Evolutionary conservation across 805 yeast species (phyloP), one percentile per base, ranked within the genome.

Genomic region (Cyberlindnera meyerae): DNA sequence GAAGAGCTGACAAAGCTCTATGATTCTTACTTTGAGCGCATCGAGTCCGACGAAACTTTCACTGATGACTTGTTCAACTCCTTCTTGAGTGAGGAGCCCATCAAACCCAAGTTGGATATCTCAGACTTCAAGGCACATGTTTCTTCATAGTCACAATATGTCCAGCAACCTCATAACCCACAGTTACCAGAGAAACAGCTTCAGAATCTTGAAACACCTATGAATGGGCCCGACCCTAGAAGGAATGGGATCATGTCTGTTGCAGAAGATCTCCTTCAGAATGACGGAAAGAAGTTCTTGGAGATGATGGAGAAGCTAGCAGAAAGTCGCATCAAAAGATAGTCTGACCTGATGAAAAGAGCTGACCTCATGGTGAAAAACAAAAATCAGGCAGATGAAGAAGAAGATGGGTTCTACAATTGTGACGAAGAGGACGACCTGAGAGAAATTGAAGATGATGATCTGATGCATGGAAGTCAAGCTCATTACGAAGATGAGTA

Each of bases 221-320:
- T 11, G 14, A 7, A n/a, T n/a, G 9, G n/a, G 31, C 22, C 25
- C 8, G 43, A 39, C n/a, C 34, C 48, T 18, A 37, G 45, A 34
- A 48, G 50, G 44, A 64, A 61, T 25, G 77, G 76, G 11, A 63
- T 74, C 39, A 60, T 71, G 45, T 66, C 80, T 4, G 73, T 88
- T 29, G 93, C 95, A 1, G 94, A 86, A 47, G 94, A 86, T 51
- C 58, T 88, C 18, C 67, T 86, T 48, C 75, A 75, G 47, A 80
- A 79, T 52, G 85, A 82, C 44, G 95, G 95, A n/a, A 71, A 73
- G 44, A 74, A 78, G 28, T 84, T 87, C 45, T 71, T 86, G 22
- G 80, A 80, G 45, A 79, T 85, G 71, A 80, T 88, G 75, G 94
- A 86, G 56, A 71, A 77, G 36, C 64, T 84, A 30, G 84, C 87